A percentile compares a stretch with the other conserved stretches of the same genome.
These are phyloP conservation scores for Austropuccinia psidii DNA, from an alignment of 1,284 basidiomycete species.

Conservation along the genomic window DNA sequence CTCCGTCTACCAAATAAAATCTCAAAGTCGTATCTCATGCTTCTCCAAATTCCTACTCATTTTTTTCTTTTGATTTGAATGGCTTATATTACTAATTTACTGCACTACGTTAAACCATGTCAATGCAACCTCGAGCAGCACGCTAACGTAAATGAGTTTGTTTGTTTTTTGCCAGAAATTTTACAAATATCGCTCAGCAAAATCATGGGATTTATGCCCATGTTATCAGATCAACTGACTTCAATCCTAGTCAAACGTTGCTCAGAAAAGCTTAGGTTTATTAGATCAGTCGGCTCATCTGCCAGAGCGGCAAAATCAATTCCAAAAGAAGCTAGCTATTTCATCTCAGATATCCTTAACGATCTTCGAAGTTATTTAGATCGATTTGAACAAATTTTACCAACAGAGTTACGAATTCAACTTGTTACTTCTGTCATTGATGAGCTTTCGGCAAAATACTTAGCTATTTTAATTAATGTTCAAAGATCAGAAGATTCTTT, in stretches of 20 bases:
- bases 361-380: slow-evolving; percentile 73
- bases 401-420: too few relatives aligned
- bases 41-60: not conserved
- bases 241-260: slow-evolving; percentile 66
- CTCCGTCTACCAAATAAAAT: not conserved
- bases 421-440: slow-evolving; percentile 25
- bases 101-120: too few relatives aligned
- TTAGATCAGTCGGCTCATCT: slow-evolving; percentile 78
- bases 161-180: too few relatives aligned
- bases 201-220: slow-evolving; percentile 54
- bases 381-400: slow-evolving; percentile 54
- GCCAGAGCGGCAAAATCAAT: slow-evolving; percentile 62
- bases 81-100: not conserved
- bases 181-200: slow-evolving; percentile 54
- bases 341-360: slow-evolving; percentile 68
- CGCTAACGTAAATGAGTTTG: too few relatives aligned
- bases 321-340: slow-evolving; percentile 71
- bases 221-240: slow-evolving; percentile 61
- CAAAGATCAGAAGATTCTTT: slow-evolving; percentile 84
- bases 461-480: slow-evolving; percentile 61
- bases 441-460: slow-evolving; percentile 48
- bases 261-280: slow-evolving; percentile 73
- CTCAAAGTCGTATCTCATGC: not conserved
- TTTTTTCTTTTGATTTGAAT: not conserved
- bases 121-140: too few relatives aligned